Conservation (phyloP, 2,329 filamentous ascomycete genomes). For the Nannizzia gypsea region DNA sequence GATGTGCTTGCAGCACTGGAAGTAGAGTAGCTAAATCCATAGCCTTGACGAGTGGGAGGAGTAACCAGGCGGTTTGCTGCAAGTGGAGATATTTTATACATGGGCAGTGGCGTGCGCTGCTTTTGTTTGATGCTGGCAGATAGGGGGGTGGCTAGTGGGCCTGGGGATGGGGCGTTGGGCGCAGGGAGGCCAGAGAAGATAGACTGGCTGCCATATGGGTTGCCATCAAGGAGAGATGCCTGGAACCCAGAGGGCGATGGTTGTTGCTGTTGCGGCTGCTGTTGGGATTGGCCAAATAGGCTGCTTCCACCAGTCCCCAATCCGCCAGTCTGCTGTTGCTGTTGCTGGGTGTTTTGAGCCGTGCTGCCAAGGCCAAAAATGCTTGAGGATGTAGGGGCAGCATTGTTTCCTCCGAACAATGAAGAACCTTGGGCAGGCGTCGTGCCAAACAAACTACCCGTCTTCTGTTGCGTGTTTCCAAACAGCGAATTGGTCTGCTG, state of each 20-base stretch:
- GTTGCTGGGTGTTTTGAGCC: conserved; percentile 17
- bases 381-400: conserved; percentile 18
- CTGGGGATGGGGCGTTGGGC: conserved; percentile 57
- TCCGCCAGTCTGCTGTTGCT: conserved; percentile 35
- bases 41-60: conserved; percentile 68
- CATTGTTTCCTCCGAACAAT: conserved; percentile 19
- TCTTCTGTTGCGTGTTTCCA: conserved; percentile 22
- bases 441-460: conserved; percentile 44
- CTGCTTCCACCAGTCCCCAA: conserved; percentile 22
- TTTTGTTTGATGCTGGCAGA: conserved; percentile 64
- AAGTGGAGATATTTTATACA: conserved; percentile 75
- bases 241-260: conserved; percentile 45
- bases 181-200: conserved; percentile 64
- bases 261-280: conserved; percentile 42
- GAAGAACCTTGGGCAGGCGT: conserved; percentile 21
- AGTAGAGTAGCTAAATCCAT: conserved; percentile 86
- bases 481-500: conserved; percentile 29
- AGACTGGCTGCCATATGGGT: conserved; percentile 78
- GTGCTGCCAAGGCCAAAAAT: conserved; percentile 11
- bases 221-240: conserved; percentile 68
- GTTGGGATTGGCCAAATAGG: conserved; percentile 36
- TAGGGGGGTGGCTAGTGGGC: conserved; percentile 82
- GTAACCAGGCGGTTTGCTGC: conserved; percentile 70
- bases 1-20: conserved; percentile 59
- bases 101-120: conserved; percentile 66